Base-by-base conservation (phyloP, 2,329 filamentous ascomycete genomes). In the Trichoderma afroharzianum region DNA sequence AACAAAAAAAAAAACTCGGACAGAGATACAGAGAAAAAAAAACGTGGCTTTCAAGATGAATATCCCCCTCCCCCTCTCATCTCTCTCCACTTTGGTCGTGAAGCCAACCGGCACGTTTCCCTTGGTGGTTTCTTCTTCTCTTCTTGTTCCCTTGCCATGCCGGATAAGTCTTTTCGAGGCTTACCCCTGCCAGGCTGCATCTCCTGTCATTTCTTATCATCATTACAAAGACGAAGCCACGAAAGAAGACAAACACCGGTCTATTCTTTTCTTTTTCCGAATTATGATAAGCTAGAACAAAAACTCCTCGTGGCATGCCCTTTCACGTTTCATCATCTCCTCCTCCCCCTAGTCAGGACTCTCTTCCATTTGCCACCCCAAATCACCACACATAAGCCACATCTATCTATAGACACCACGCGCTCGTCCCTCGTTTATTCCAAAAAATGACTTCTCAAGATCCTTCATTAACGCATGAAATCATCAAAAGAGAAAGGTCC, bases 21-120 rank as follows among this genome's bases (percentile, higher is more conserved):
- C 36, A 9, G 3, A 39, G 32, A 50, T n/a, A 18, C 6, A 43
- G 12, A 50, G 15, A 61, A 50, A 61, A 61, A 50, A 61, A 61
- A 61, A 68, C 66, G 66, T 68, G 66, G 55, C 55, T 30, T 26
- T 59, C 55, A 9, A 50, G 55, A 33, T 68, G 21, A 9, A 57
- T 28, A 39, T 68, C 26, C 55, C n/a, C 18, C 18, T 30, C n/a
- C 36, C 36, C 24, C 30, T 21, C 36, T 15, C 36, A 9, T 55
- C 63, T 59, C 64, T 68, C 64, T 68, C 66, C 66, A 50, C 66
- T 33, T 24, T 21, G 6, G 28, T 21, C 36, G 30, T 55, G 14
- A 59, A 39, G 36, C 64, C 64, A 68, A 68, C 64, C 64, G 64
- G 64, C 57, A 61, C n/a, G 57, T 68, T 68, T 61, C 66, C 57